Base-by-base conservation (phyloP, 2,329 filamentous ascomycete genomes). In the Macroventuria anomochaeta region DNA sequence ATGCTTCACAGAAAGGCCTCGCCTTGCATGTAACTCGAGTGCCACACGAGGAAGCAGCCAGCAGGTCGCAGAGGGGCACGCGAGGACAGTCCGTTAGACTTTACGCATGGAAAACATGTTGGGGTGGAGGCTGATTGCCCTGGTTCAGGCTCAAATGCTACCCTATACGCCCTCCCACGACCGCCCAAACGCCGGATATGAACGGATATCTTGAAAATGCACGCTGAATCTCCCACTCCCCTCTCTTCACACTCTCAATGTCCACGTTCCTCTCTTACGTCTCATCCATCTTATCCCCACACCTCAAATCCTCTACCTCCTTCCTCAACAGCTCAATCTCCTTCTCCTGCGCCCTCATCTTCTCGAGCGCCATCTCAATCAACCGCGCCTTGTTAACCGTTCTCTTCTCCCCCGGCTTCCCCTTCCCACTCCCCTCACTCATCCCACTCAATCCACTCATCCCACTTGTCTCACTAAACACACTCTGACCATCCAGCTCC, bases 301-400 rank as follows among this genome's bases (percentile, higher is more conserved):
- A 31, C 38, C 57, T 58, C 49, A 64, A 48, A 23, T 59, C 59
- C 40, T 66, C 64, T n/a, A 70, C 18, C 49, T 65, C 62, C 36
- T 63, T 65, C 28, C 58, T 63, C 50, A 70, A 44, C 48, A 61
- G 13, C 47, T 65, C 65, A 38, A 69, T 70, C 53, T 70, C 67
- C 42, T 57, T 59, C 33, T 69, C 67, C 20, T 69, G 67, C 1
- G 64, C 63, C 42, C 54, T 61, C 62, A 70, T 66, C 62, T 69
- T 70, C 54, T 70, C 67, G 4, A 70, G 34, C 33, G 67, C 67
- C 65, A 70, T 69, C 31, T 70, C 67, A 17, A 70, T 70, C 29
- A 70, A 53, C 7, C 65, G 32, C 3, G 67, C 65, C 34, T 70
- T 70, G n/a, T 70, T 70, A 7, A 70, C 63, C n/a, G 64, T 69